Conservation (phyloP, 2,329 filamentous ascomycete species). For the Diaporthe caulivora region DNA sequence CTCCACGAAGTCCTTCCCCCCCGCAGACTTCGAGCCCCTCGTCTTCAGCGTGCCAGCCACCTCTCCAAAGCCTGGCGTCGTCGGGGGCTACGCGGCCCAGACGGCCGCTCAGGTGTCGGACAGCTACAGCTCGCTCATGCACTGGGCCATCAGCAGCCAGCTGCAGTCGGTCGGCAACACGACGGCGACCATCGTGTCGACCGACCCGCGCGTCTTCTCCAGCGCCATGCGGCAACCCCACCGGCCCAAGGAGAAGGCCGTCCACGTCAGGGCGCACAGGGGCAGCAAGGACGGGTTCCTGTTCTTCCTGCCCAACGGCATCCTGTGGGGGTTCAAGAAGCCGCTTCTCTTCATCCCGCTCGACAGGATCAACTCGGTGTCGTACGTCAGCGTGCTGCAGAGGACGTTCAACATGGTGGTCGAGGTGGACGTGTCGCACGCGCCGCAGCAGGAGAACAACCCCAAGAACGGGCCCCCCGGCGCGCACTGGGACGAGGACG, state of each 20-base stretch:
- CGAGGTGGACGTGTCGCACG: constrained; percentile 62
- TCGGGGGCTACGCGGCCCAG: constrained; percentile 63
- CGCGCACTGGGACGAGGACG: constrained; percentile 40
- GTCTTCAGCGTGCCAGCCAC: constrained; percentile 73
- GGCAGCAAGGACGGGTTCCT: constrained; percentile 77
- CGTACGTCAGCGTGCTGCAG: constrained; percentile 76
- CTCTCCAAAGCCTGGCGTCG: constrained; percentile 70
- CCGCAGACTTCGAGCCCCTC: constrained; percentile 64
- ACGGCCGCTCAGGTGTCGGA: constrained; percentile 68
- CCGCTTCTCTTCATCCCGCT: constrained; percentile 74
- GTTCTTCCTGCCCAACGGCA: constrained; percentile 75
- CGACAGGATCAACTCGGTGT: constrained; percentile 71
- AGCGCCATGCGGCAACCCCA: constrained; percentile 68
- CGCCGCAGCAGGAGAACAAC: constrained; percentile 18
- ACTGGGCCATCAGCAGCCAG: constrained; percentile 69
- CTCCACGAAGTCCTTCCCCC: constrained; percentile 47
- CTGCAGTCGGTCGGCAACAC: constrained; percentile 62
- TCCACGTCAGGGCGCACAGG: constrained; percentile 75
- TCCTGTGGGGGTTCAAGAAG: constrained; percentile 79
- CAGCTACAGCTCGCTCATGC: constrained; percentile 68
- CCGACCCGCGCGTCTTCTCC: constrained; percentile 69
- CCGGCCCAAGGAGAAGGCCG: constrained; percentile 71
- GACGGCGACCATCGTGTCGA: constrained; percentile 60
- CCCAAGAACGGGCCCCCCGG: not conserved
- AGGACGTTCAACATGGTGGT: constrained; percentile 77